Base-by-base conservation (phyloP, 2,329 filamentous ascomycete species). In the Epichloe gansuensis region DNA sequence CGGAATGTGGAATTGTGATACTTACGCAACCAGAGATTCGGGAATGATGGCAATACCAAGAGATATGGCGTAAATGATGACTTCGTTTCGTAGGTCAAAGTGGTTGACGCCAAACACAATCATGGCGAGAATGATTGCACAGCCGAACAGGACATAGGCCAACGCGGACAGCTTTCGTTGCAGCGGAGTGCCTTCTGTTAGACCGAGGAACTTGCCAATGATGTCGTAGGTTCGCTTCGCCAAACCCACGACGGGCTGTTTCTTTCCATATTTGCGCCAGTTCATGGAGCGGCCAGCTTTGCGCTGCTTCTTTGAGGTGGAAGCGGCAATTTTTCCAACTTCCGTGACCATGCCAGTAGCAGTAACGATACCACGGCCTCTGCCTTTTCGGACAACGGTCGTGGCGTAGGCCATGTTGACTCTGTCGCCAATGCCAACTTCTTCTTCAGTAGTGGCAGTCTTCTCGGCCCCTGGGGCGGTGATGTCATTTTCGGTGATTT, bases 161-260 rank as follows among this genome's bases (percentile, higher is more conserved):
- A 93, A 75, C 59, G 86, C 85, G 54, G 84, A 85, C 49, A 93
- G 72, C 67, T 87, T 89, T 57, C 83, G 79, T 67, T 90, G 86
- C 47, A 93, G 72, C 3, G 87, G 87, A 2, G 87, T 93, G 34
- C 87, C 87, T 54, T 82, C 74, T 4, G 74, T 76, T 27, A 80
- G 62, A 47, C 77, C 81, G 50, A 84, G 73, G 58, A 83, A 81
- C 64, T 79, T 77, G 57, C 76, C 76, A 44, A 75, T 57, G 17
- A 72, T 66, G 58, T 76, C 71, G 53, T 73, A 75, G 34, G 67
- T 66, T 48, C 75, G 74, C 62, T 70, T 74, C 3, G 65, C 55
- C 31, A 73, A 61, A 13, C 74, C 74, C 15, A 76, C 68, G 9
- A 74, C 63, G 2, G 74, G 71, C 59, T 75, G 72, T 17, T 66